These are phyloP conservation scores for Entomortierella chlamydospora DNA, from an alignment of 192 early-diverging fungal species.

Conservation along the genomic window DNA sequence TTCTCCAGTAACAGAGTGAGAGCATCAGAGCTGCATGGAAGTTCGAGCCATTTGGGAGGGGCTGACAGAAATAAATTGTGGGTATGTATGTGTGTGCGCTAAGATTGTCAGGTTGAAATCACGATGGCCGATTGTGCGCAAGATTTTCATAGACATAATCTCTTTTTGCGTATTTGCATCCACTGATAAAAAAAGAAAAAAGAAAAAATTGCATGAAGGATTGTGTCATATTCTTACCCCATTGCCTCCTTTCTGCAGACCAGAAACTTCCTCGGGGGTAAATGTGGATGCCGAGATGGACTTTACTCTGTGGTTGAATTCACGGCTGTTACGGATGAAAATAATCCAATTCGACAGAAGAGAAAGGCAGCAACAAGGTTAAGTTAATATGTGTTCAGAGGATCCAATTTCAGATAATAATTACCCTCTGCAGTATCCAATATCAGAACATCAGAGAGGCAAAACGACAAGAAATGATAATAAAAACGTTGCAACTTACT, in stretches of 20 bases:
- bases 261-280: constrained; percentile 58
- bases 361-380: too few relatives aligned
- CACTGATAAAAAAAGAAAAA: background rate
- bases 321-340: constrained; percentile 50
- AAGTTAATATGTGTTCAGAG: too few relatives aligned
- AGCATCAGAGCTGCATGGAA: constrained; percentile 12
- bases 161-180: too few relatives aligned
- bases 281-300: constrained; percentile 69
- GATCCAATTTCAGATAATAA: too few relatives aligned
- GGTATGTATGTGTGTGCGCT: constrained; percentile 6
- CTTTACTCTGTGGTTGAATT: constrained; percentile 71
- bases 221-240: constrained; percentile 42
- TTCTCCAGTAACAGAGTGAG: background rate
- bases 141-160: too few relatives aligned
- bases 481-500: constrained; percentile 54
- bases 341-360: background rate
- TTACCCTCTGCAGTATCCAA: too few relatives aligned
- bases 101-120: constrained; percentile 9
- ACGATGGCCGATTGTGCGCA: background rate
- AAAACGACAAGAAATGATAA: background rate
- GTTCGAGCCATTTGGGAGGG: constrained; percentile 2
- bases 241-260: constrained; percentile 64
- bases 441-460: background rate
- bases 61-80: too few relatives aligned
- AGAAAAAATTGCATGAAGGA: background rate